phyloP scores from a whole-genome alignment of 2,329 filamentous ascomycete genomes.

The Aspergillus pseudotamarii region DNA sequence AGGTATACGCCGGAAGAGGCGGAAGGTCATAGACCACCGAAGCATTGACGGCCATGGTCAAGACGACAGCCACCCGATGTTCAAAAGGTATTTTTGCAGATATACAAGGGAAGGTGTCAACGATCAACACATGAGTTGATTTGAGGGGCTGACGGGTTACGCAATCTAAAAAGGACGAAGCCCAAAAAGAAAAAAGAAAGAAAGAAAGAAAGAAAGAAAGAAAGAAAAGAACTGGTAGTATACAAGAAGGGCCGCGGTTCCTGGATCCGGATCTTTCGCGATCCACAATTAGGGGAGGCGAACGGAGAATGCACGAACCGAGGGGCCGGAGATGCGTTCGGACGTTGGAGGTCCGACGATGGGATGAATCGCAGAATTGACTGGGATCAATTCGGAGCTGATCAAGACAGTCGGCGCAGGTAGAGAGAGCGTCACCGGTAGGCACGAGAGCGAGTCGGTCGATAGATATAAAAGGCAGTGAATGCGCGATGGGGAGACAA shows the following conservation, averaged over 20 bases:
- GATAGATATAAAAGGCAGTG: background rate
- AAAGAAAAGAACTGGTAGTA: background rate
- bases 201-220: too few species aligned
- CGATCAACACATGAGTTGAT: constrained; percentile 4
- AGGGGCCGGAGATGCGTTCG: background rate
- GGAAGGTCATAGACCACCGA: constrained; percentile 63
- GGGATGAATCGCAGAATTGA: background rate
- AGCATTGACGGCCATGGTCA: constrained; percentile 38
- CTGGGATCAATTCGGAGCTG: background rate
- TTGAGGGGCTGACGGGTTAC: background rate
- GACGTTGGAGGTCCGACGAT: background rate
- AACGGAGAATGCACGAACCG: background rate
- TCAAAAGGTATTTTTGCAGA: background rate
- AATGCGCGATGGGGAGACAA: background rate
- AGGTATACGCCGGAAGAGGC: constrained; percentile 79
- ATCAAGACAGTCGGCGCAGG: background rate
- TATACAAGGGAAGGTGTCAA: background rate
- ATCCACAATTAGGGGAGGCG: constrained; percentile 11
- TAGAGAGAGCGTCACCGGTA: background rate
- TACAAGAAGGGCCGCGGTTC: background rate
- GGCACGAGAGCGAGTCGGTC: too few species aligned
- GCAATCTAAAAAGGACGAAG: background rate
- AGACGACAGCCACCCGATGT: constrained; percentile 7
- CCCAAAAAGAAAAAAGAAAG: background rate
- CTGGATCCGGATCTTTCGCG: constrained; percentile 8